phyloP scores from a whole-genome alignment of 2,329 filamentous ascomycete genomes.

The Phyllosticta paracitricarpa region DNA sequence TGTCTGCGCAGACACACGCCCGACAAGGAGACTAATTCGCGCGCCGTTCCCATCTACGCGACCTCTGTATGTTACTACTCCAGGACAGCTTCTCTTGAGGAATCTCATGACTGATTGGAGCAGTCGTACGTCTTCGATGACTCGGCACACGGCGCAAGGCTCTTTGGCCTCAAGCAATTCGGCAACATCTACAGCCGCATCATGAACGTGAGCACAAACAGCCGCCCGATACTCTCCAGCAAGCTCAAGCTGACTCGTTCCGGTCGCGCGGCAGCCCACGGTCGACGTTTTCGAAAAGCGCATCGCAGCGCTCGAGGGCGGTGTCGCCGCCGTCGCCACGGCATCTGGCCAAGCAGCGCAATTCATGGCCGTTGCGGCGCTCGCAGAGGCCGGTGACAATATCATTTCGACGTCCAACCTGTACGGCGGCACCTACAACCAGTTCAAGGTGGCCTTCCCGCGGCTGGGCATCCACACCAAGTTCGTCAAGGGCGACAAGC shows the following conservation, averaged over 20 bases:
- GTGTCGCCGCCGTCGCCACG: slow-evolving; percentile 73
- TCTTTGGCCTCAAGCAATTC: slow-evolving; percentile 93
- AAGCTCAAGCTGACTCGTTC: neutral
- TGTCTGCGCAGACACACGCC: slow-evolving; percentile 54
- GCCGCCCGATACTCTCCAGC: neutral
- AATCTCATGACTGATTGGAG: neutral
- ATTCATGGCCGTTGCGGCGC: slow-evolving; percentile 76
- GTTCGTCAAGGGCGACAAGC: slow-evolving; percentile 72
- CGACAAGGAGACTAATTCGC: slow-evolving; percentile 71
- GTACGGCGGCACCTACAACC: slow-evolving; percentile 95
- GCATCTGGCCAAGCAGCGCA: slow-evolving; percentile 84
- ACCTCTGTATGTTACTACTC: slow-evolving; percentile 50
- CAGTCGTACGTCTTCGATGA: slow-evolving; percentile 91
- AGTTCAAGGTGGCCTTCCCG: slow-evolving; percentile 84
- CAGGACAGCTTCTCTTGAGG: neutral
- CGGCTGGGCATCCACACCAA: slow-evolving; percentile 82
- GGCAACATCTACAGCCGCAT: slow-evolving; percentile 98
- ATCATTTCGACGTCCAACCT: slow-evolving; percentile 84
- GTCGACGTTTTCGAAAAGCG: slow-evolving; percentile 95
- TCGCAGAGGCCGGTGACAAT: slow-evolving; percentile 86
- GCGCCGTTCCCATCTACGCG: slow-evolving; percentile 93
- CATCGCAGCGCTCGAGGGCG: slow-evolving; percentile 89
- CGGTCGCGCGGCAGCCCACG: slow-evolving; percentile 53
- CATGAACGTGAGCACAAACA: slow-evolving; percentile 61
- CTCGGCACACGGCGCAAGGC: slow-evolving; percentile 84